Evolutionary conservation across 495 filamentous ascomycete species (phyloP).

Genomic region (Massariosphaeria phaeospora): DNA sequence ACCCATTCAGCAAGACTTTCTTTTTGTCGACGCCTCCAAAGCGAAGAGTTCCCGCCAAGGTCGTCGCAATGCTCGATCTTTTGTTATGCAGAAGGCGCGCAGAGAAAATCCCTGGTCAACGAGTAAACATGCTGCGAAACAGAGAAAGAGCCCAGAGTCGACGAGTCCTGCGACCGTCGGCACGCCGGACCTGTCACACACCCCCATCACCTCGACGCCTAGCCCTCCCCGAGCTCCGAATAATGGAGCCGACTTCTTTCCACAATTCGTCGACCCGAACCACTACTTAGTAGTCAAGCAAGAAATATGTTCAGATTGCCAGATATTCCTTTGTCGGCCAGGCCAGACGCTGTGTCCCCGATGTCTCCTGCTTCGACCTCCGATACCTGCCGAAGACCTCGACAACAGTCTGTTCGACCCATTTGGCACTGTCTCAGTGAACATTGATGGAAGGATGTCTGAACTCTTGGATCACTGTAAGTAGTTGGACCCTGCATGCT

Average conservation of each 20-base stretch:
- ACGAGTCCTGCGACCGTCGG: constrained; percentile 21
- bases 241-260: constrained; percentile 7
- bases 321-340: constrained; percentile 21
- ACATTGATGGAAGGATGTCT: constrained; percentile 17
- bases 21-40: constrained; percentile 35
- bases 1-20: constrained; percentile 32
- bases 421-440: constrained; percentile 22
- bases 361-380: constrained; percentile 16
- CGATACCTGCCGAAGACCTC: not conserved
- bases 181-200: constrained; percentile 21
- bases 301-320: constrained; percentile 26
- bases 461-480: constrained; percentile 31
- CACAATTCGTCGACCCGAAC: not conserved
- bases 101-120: constrained; percentile 36
- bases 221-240: constrained; percentile 14
- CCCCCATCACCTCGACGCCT: constrained; percentile 27
- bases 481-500: constrained; percentile 2
- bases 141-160: constrained; percentile 29
- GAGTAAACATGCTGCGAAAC: constrained; percentile 33
- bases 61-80: constrained; percentile 34
- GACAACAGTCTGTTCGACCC: constrained; percentile 28
- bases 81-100: constrained; percentile 36
- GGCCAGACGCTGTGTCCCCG: constrained; percentile 25
- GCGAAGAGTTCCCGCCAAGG: constrained; percentile 33
- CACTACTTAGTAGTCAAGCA: constrained; percentile 16